Percentiles rank a stretch among this genome's conserved stretches.
Conservation (phyloP, 345 rosid genomes). For the Lenwebbia sp. region DNA sequence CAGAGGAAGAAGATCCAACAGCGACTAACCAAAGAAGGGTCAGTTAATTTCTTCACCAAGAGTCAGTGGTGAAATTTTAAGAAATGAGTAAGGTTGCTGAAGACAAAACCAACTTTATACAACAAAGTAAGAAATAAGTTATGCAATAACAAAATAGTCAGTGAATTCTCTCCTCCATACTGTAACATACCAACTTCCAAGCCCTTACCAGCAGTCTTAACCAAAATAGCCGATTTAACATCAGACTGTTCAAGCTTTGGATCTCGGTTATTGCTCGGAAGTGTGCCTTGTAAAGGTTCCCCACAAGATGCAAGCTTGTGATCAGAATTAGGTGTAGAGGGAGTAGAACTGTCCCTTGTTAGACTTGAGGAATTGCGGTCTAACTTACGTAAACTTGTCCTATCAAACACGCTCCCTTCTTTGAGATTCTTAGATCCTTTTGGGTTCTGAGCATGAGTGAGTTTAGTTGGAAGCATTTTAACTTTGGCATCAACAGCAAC, state of each 20-base stretch:
- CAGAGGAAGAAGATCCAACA: conserved; percentile 36
- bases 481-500: conserved; percentile 44
- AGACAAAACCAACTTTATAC: neutral
- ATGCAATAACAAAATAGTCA: neutral
- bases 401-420: conserved; percentile 37
- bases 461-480: conserved; percentile 39
- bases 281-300: conserved; percentile 25
- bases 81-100: neutral
- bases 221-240: conserved; percentile 41
- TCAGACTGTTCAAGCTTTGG: conserved; percentile 40
- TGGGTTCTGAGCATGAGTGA: conserved; percentile 35
- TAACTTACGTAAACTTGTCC: conserved; percentile 26
- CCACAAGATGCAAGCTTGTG: conserved; percentile 46
- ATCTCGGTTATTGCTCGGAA: conserved; percentile 40
- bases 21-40: conserved; percentile 7
- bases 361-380: conserved; percentile 17
- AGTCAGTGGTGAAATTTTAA: neutral
- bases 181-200: neutral
- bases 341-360: conserved; percentile 19
- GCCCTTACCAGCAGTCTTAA: conserved; percentile 35
- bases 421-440: conserved; percentile 50
- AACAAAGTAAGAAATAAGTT: neutral
- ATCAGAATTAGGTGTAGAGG: conserved; percentile 31
- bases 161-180: neutral
- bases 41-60: neutral